Conservation (phyloP, 164 flowering plant genomes). For the Vitis rotundifolia region DNA sequence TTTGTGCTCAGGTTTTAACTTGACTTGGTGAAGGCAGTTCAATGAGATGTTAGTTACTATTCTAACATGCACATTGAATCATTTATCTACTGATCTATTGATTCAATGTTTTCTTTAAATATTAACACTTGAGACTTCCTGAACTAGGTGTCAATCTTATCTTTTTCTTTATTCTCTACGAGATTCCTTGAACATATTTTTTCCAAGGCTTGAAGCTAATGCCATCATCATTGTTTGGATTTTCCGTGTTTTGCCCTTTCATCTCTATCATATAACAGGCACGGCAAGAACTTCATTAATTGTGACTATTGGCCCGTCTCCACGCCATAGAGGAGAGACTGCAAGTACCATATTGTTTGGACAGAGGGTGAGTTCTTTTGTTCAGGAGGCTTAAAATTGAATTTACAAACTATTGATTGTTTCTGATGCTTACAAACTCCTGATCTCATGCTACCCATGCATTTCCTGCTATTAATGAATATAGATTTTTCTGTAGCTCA, state of each 20-base stretch:
- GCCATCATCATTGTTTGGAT: background rate
- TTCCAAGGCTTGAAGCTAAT: slow-evolving; percentile 4
- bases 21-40: background rate
- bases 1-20: background rate
- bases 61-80: background rate
- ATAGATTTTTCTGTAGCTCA: background rate
- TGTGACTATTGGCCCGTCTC: slow-evolving; percentile 79
- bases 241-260: background rate
- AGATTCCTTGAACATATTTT: no score
- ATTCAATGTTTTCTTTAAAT: background rate
- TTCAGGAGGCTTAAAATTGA: background rate
- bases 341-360: slow-evolving; percentile 76
- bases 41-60: background rate
- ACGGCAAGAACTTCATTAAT: slow-evolving; percentile 75
- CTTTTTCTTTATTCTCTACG: no score
- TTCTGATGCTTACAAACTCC: background rate
- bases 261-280: slow-evolving; percentile 34
- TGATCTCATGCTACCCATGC: background rate
- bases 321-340: slow-evolving; percentile 81
- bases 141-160: no score
- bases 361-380: slow-evolving; percentile 56
- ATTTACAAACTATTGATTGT: background rate
- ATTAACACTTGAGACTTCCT: background rate
- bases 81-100: background rate
- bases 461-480: background rate